phyloP scores from a whole-genome alignment of 257 asterid species.

The Petrea volubilis region DNA sequence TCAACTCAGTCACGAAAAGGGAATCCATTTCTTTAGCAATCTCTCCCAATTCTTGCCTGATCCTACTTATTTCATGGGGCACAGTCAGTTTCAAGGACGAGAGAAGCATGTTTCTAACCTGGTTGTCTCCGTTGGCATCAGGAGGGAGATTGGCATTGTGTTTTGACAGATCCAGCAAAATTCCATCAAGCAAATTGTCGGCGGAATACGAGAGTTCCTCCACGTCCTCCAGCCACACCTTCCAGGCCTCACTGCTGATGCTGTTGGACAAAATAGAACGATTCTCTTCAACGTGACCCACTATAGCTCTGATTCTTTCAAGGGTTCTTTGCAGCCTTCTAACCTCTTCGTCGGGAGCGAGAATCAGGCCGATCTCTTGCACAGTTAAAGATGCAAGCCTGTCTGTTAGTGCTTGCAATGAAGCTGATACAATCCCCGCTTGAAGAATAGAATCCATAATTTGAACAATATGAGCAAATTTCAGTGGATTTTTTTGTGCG shows the following conservation, averaged over 20 bases:
- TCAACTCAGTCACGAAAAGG: conserved; percentile 26
- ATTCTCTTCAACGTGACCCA: conserved; percentile 27
- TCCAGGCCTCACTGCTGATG: conserved; percentile 34
- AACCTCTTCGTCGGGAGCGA: conserved; percentile 25
- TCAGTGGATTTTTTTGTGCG: not conserved
- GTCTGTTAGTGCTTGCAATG: conserved; percentile 31
- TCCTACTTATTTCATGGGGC: conserved; percentile 26
- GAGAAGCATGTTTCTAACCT: conserved; percentile 28
- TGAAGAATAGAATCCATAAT: conserved; percentile 32
- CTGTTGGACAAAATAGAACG: conserved; percentile 7
- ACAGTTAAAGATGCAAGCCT: conserved; percentile 23
- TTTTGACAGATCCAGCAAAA: too few species aligned
- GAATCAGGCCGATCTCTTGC: conserved; percentile 19
- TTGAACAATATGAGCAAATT: not conserved
- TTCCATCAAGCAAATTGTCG: conserved; percentile 26
- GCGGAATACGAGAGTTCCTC: conserved; percentile 25
- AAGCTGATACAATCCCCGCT: conserved; percentile 34
- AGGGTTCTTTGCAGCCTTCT: conserved; percentile 36
- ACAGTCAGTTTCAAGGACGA: conserved; percentile 25
- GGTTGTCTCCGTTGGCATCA: not conserved
- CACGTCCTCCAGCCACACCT: conserved; percentile 34
- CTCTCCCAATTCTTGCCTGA: conserved; percentile 24
- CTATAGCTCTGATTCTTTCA: conserved; percentile 29
- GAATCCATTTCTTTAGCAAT: conserved; percentile 36
- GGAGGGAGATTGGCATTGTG: not conserved